A percentile compares a stretch with the other conserved stretches of the same genome.
Conservation (phyloP, 768 basidiomycete genomes). For the Kwoniella dendrophila region DNA sequence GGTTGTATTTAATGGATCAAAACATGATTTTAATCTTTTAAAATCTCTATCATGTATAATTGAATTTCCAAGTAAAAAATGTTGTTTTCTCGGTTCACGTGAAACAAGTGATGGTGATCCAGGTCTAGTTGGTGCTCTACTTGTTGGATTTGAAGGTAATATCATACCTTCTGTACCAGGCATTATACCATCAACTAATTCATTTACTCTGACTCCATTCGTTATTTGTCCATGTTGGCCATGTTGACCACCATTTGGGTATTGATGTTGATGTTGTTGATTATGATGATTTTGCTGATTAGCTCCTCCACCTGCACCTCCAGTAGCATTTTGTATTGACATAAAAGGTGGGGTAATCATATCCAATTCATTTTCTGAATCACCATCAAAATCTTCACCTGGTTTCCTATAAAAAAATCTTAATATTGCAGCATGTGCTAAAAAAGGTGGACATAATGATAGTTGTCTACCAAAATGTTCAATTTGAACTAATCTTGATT, state of each 20-base stretch:
- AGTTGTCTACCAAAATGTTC: slow-evolving; percentile 52
- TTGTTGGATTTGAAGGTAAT: slow-evolving; percentile 3
- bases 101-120: slow-evolving; percentile 17
- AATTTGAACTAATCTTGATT: slow-evolving; percentile 42
- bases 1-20: slow-evolving; percentile 50
- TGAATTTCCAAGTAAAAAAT: slow-evolving; percentile 27
- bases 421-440: slow-evolving; percentile 57
- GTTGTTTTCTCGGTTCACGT: slow-evolving; percentile 10
- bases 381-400: slow-evolving; percentile 28
- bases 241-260: not conserved
- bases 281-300: not conserved
- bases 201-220: slow-evolving; percentile 12
- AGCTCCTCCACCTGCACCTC: not conserved
- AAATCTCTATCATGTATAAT: slow-evolving; percentile 55
- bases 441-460: slow-evolving; percentile 53
- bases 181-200: slow-evolving; percentile 18
- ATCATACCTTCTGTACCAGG: slow-evolving; percentile 10
- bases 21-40: slow-evolving; percentile 48
- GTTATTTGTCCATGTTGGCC: not conserved
- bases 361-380: slow-evolving; percentile 22
- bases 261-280: not conserved
- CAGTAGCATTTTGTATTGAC: not conserved
- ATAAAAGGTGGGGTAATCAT: slow-evolving; percentile 12
- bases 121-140: slow-evolving; percentile 17
- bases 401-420: slow-evolving; percentile 50